Evolutionary conservation across 2,329 filamentous ascomycete genomes (phyloP), one percentile per base, ranked within the genome.

Genomic region (Venturia aucupariae): DNA sequence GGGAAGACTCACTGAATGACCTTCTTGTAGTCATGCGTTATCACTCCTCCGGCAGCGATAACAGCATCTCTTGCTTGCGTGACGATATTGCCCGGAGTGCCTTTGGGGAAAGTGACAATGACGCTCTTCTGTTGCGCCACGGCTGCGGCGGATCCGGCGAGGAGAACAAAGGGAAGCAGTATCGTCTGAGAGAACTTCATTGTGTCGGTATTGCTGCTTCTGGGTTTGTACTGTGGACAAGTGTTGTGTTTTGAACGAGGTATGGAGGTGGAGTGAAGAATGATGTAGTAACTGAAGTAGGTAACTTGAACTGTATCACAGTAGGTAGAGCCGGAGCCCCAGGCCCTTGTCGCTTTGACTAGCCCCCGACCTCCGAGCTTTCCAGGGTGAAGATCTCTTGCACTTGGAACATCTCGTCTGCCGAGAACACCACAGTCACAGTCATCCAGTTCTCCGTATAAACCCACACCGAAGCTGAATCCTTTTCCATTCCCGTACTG

Each of bases 91-190:
- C 88, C 79, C 24, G 90, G 87, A 70, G 86, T 88, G 60, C 84
- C 81, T 62, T 86, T 79, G 30, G 88, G 85, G 72, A 91, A 96
- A 71, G 84, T 90, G 71, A 97, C 81, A 70, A 97, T 86, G 68
- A 95, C 85, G 42, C 85, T 84, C 75, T 90, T 90, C 72, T 86
- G 83, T 61, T 76, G 71, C 27, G 80, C 79, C 65, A 88, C 87
- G 70, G 90, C 82, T 67, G 84, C 86, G 66, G 85, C 74, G 38
- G 81, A 80, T 67, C 85, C 80, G 62, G 88, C 78, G 65, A 86
- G 74, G 67, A 85, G 78, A 63, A 86, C 76, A 51, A 89, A 76
- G 61, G 85, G 75, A 63, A 84, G 76, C 67, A 84, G 72, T 69
- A 88, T 3, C 10, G 39, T 42, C 13, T 57, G 46, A 66, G 83